phyloP scores from a whole-genome alignment of 1,139 yeast genomes.

The Geotrichum cucujoidarum region DNA sequence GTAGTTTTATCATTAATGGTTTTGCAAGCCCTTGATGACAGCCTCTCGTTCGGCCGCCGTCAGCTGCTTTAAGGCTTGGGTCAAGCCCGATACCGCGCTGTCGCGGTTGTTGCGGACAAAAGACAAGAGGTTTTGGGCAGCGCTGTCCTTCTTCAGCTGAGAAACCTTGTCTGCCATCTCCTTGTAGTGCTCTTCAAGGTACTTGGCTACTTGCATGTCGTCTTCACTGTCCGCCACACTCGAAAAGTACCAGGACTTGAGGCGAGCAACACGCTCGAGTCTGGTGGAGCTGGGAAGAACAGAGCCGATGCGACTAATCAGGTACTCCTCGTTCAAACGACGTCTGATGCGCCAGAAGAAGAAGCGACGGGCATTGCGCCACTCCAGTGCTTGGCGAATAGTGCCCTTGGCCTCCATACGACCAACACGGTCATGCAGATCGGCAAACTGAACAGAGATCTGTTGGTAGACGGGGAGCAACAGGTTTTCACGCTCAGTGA shows the following conservation, averaged over 20 bases:
- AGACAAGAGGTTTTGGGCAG: slow-evolving; percentile 25
- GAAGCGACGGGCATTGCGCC: slow-evolving; percentile 86
- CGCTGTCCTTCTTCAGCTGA: slow-evolving; percentile 41
- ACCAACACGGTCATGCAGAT: slow-evolving; percentile 93
- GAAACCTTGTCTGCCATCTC: slow-evolving; percentile 57
- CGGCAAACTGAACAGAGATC: slow-evolving; percentile 93
- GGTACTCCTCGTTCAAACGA: slow-evolving; percentile 87
- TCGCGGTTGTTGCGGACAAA: slow-evolving; percentile 41
- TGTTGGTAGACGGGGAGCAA: slow-evolving; percentile 87
- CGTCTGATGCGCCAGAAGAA: slow-evolving; percentile 99
- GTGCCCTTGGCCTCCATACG: slow-evolving; percentile 96
- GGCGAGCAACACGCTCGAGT: slow-evolving; percentile 77
- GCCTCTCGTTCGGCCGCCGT: slow-evolving; percentile 58
- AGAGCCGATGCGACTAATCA: slow-evolving; percentile 67
- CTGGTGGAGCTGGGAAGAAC: slow-evolving; percentile 59
- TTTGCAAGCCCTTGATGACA: slow-evolving; percentile 35
- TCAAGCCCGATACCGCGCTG: slow-evolving; percentile 52
- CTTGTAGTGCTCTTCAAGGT: slow-evolving; percentile 78
- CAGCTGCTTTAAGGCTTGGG: slow-evolving; percentile 56
- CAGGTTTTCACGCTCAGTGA: slow-evolving; percentile 71
- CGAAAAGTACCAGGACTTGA: slow-evolving; percentile 77
- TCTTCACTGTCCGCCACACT: slow-evolving; percentile 61
- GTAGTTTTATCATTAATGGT: not conserved
- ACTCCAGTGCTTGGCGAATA: slow-evolving; percentile 75
- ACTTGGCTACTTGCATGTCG: slow-evolving; percentile 73